Base-by-base conservation (phyloP, 1,284 basidiomycete species). In the Tremellales sp. region DNA sequence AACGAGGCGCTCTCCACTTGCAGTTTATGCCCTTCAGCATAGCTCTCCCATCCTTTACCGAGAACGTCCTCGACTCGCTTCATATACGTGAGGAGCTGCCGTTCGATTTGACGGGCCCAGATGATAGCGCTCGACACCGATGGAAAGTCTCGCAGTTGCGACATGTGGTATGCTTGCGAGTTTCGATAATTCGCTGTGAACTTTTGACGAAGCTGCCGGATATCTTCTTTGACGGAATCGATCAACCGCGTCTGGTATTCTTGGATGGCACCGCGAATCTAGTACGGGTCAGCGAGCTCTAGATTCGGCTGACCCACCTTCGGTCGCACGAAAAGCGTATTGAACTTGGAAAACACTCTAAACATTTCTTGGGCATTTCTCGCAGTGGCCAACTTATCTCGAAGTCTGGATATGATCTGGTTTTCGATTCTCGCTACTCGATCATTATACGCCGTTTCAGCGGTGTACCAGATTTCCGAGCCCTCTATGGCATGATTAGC, bases 311-410 rank as follows among this genome's bases (percentile, higher is more conserved):
- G 7, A 39, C 77, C 38, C 43, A 89, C 90, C 82, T 97, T 97
- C n/a, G 93, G 94, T 51, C 95, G 80, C 27, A 98, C 93, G 67
- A 99, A 97, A 27, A 98, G 76, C 1, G 89, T 88, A 72, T 98
- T 97, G 78, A 97, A 98, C 73, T 95, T 95, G 5, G 90, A 94
- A 72, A 99, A 94, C 39, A 97, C 94, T 45, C 93, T 81, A 74
- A 99, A 97, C 93, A 97, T 98, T 75, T 97, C 94, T 66, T 95
- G 94, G 2, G 95, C 94, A 65, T 95, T 97, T 41, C 90, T 79
- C 22, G 94, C 93, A 9, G 90, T 94, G n/a, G 89, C 95, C 18
- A 98, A 79, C 49, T 90, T 79, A 70, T 97, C 92, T 28, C 93
- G 80, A 43, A 99, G 74, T 21, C 89, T 79, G 5, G 93, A 88